Base-by-base conservation (phyloP, 1,139 yeast species). In the Debaryomyces subglobosus region DNA sequence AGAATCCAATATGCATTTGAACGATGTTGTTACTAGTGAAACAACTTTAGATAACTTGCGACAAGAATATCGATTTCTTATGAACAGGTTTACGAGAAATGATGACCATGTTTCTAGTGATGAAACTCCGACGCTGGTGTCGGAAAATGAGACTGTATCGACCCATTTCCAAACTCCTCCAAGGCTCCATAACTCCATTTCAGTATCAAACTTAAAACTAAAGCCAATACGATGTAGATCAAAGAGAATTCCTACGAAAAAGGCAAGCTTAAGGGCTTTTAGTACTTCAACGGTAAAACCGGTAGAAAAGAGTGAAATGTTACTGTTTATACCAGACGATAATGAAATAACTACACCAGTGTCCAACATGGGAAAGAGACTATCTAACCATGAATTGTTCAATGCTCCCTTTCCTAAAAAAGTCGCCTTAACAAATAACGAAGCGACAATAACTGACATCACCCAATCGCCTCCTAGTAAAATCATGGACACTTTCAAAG, bases 21-120 rank as follows among this genome's bases (percentile, higher is more conserved):
- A 69, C 49, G 79, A 74, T 54, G 37, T 39, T 21, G 50, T 65
- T 44, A 71, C 78, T 69, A 60, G 78, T 72, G 52, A 77, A 65
- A 63, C 78, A 67, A 77, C 84, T 1, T 71, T 79, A 52, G 80
- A 77, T 43, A 81, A 79, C 51, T 58, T 84, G 42, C 63, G 69
- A 34, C 60, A 68, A 39, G 89, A 84, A 57, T 82, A 68, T 51
- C 59, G 63, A n/a, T 74, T 68, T 49, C 53, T 80, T 13, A 64
- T 55, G 47, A 44, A 27, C 40, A 44, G 38, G 49, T 53, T 23
- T 40, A 45, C 27, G 7, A 21, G 18, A 9, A 40, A 30, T 18
- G 21, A 40, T 7, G 25, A 20, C 2, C 32, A 12, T 30, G 10
- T 13, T 10, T 12, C 20, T 12, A 18, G 5, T 6, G 7, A 21